These are phyloP conservation scores for Protea cynaroides DNA, from an alignment of 164 flowering plant genomes.

Conservation along the genomic window DNA sequence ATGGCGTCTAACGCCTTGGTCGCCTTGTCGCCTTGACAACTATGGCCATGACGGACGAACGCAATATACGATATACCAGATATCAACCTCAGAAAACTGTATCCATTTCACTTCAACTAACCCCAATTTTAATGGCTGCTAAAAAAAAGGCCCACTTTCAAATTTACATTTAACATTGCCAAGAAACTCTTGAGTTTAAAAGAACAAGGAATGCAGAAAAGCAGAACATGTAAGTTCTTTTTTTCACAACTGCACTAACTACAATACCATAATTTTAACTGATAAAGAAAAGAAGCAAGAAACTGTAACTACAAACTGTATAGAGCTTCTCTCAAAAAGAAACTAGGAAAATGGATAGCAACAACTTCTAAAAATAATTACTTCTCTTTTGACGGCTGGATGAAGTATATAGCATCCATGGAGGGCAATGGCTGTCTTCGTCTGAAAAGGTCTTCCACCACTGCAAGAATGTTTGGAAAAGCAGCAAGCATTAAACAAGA, in stretches of 20 bases:
- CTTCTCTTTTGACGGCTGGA: conserved; percentile 96
- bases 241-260: neutral
- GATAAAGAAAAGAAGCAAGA: neutral
- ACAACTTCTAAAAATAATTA: conserved; percentile 18
- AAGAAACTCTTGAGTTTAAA: too few relatives aligned
- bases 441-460: conserved; percentile 95
- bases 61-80: too few relatives aligned
- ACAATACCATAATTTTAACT: neutral
- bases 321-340: neutral
- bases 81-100: too few relatives aligned
- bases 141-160: too few relatives aligned
- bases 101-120: too few relatives aligned
- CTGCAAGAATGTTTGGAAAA: conserved; percentile 39
- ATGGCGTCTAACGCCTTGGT: too few relatives aligned
- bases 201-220: too few relatives aligned
- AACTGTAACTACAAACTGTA: neutral
- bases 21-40: too few relatives aligned
- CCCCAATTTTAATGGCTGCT: too few relatives aligned
- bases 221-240: neutral
- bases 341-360: neutral
- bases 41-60: too few relatives aligned
- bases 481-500: neutral
- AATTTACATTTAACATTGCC: too few relatives aligned
- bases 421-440: conserved; percentile 94
- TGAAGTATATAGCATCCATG: conserved; percentile 94